Base-by-base conservation (phyloP, 805 yeast genomes). In the Candida takata region DNA sequence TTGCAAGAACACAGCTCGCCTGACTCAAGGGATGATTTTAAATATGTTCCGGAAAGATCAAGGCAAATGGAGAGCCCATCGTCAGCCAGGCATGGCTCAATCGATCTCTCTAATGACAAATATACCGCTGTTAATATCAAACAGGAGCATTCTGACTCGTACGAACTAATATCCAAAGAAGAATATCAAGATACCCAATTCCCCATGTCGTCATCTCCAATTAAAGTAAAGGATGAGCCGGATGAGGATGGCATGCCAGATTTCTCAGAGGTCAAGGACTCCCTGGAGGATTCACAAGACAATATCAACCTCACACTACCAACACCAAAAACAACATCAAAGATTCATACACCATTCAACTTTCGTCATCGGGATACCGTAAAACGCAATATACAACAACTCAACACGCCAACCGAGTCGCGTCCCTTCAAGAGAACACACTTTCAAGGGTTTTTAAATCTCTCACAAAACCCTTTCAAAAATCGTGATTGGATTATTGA, bases 401-500 rank as follows among this genome's bases (percentile, higher is more conserved):
- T 41, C 6, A 38, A 45, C 13, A 48, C 51, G 1, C 55, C 55
- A 5, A 18, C 30, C 4, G 50, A 38, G 13, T 16, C 25, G 3
- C 46, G 52, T 2, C 51, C 52, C 6, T 24, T 41, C 34, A 44
- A 48, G 29, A 43, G 31, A 28, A 25, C 34, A 9, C 10, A 20
- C 10, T 10, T 2, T 7, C 23, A 29, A 28, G 28, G 16, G 16
- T 11, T 8, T 19, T 11, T 27, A 33, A n/a, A 52, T 28, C 27
- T 51, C 0, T 36, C 54, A 1, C 15, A 11, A 3, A 40, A 53
- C 24, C 51, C 51, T 8, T n/a, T 24, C 5, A 26, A 36, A 17
- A 35, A 42, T 11, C 49, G 64, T 4, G 50, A 50, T 9, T 65
- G 70, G 70, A 52, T 57, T 8, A 53, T 58, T 3, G 58, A 52